Base-by-base conservation (phyloP, 192 early-diverging fungal genomes). In the Rhizophagus clarus region DNA sequence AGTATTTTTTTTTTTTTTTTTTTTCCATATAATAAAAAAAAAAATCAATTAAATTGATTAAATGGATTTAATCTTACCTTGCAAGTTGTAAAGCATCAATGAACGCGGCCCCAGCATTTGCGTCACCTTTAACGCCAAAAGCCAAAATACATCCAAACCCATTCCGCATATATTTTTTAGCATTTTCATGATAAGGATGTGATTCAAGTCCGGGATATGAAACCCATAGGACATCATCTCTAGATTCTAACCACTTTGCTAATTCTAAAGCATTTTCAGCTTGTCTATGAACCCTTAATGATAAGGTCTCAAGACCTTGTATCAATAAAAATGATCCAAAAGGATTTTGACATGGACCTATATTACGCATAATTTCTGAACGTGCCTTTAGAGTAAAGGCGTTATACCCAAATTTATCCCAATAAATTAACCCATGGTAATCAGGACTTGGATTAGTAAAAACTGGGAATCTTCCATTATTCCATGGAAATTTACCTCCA, bases 291-390 rank as follows among this genome's bases (percentile, higher is more conserved):
- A 93, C 97, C 32, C 97, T 91, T 31, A 98, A 88, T 0, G 95
- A 93, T 20, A 98, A 88, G 9, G 96, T 98, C 79, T 98, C 97
- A 62, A 98, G 84, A 31, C 97, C 97, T 84, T 96, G 95, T 15
- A 96, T 60, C 31, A 97, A 88, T 67, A 96, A 87, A 88, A 97
- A 98, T 32, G 92, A 88, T 31, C 92, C 94, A 86, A 98, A 96
- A 20, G 97, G 96, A 81, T 93, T 96, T 76, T 93, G 86, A 77
- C 89, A 95, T 0, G 95, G 82, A 9, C 97, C 97, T 70, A 97
- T 78, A 80, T 97, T 94, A 83, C 96, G 93, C 75, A 98, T 87
- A 61, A 87, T 86, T 85, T 98, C 97, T 15, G 94, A 91, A 37
- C 95, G 90, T 4, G 94, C 85, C 80, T 95, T 93, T 84, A 95